Conservation (phyloP, 164 flowering plant species). For the Chloranthus sessilifolius region DNA sequence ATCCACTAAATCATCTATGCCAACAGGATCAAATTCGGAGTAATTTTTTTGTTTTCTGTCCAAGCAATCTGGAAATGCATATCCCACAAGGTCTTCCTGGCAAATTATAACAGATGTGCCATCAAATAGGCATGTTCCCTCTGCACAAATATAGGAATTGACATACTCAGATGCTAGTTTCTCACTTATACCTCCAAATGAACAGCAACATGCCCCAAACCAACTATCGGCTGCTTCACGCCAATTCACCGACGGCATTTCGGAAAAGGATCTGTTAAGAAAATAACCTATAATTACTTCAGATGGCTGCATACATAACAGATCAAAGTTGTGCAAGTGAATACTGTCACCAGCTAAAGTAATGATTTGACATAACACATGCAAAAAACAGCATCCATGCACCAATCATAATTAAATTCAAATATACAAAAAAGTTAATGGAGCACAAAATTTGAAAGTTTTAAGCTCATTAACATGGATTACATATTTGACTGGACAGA, state of each 20-base stretch:
- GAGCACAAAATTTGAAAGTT: no score
- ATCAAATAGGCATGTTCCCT: conserved; percentile 60
- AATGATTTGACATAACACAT: no score
- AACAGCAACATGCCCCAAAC: conserved; percentile 96
- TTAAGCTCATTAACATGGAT: no score
- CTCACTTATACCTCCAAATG: conserved; percentile 94
- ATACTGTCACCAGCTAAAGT: no score
- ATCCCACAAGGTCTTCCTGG: conserved; percentile 58
- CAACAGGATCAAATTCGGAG: conserved; percentile 7
- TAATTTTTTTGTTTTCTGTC: conserved; percentile 11
- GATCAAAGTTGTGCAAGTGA: no score
- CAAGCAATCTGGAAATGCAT: conserved; percentile 22
- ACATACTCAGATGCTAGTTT: conserved; percentile 64
- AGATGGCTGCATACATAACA: conserved; percentile 1
- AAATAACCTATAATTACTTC: conserved; percentile 6
- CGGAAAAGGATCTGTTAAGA: conserved; percentile 51
- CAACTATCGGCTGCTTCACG: conserved; percentile 93
- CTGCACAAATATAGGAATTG: conserved; percentile 39
- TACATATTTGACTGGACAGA: no score
- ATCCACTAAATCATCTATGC: conserved; percentile 9
- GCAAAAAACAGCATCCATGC: no score
- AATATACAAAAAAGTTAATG: no score
- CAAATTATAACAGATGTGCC: conserved; percentile 49
- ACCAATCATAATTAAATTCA: no score
- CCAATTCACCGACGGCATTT: conserved; percentile 91